phyloP scores from a whole-genome alignment of 2,329 filamentous ascomycete genomes.

The Achaetomium macrosporum region DNA sequence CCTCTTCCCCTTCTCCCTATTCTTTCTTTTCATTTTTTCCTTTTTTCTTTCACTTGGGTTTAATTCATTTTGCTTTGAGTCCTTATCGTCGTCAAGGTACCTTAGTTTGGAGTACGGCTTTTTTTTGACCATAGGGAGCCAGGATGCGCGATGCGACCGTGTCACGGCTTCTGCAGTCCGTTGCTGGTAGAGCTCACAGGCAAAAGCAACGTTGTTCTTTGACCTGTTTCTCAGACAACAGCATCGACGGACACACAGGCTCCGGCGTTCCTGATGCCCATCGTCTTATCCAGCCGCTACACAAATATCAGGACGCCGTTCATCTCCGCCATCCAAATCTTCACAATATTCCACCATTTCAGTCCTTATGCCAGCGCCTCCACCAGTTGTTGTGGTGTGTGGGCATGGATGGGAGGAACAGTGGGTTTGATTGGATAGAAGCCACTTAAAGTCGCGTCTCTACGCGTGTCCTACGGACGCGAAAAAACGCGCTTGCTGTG shows the following conservation, averaged over 20 bases:
- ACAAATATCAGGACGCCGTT: too few relatives aligned
- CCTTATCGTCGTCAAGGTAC: too few relatives aligned
- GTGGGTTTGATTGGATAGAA: not conserved
- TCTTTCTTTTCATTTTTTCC: too few relatives aligned
- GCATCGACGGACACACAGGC: not conserved
- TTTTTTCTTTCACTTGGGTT: too few relatives aligned
- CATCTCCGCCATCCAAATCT: not conserved
- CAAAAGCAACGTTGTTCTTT: not conserved
- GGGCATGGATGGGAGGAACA: not conserved
- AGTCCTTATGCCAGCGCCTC: not conserved
- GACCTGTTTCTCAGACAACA: not conserved
- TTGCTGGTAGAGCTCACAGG: not conserved
- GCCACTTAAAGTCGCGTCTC: slow-evolving; percentile 8
- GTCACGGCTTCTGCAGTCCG: not conserved
- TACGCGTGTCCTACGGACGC: not conserved
- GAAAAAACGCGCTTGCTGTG: slow-evolving; percentile 9
- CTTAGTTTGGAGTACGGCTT: too few relatives aligned
- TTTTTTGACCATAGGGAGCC: too few relatives aligned
- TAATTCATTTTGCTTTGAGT: too few relatives aligned
- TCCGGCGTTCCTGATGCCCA: not conserved
- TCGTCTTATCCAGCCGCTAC: not conserved
- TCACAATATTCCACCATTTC: not conserved
- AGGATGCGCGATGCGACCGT: slow-evolving; percentile 3
- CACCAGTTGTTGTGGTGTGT: too few relatives aligned
- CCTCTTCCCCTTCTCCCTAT: too few relatives aligned